These are phyloP conservation scores for Stygiomarasmius scandens DNA, from an alignment of 1,284 basidiomycete species.

Conservation along the genomic window DNA sequence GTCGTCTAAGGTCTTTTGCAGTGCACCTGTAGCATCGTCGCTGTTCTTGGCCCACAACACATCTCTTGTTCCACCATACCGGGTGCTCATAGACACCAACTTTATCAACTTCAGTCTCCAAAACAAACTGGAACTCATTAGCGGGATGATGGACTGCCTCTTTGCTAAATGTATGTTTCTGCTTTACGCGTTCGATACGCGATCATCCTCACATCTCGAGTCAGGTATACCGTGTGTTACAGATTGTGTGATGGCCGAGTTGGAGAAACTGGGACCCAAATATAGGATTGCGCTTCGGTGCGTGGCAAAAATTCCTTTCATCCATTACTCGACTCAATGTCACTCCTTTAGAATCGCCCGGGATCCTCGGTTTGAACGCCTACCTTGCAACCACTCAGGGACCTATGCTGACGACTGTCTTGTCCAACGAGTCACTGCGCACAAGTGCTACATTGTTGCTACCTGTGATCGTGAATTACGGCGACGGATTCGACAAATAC, in stretches of 20 bases:
- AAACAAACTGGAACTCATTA: slow-evolving; percentile 95
- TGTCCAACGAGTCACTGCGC: slow-evolving; percentile 91
- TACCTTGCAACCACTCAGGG: slow-evolving; percentile 90
- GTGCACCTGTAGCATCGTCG: slow-evolving; percentile 83
- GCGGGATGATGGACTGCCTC: slow-evolving; percentile 99
- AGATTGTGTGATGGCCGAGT: slow-evolving; percentile 96
- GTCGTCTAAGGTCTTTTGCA: slow-evolving; percentile 30
- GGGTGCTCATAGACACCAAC: slow-evolving; percentile 98
- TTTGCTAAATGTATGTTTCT: slow-evolving; percentile 90
- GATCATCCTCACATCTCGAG: slow-evolving; percentile 10
- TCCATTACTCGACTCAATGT: too few species aligned
- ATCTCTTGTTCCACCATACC: slow-evolving; percentile 94
- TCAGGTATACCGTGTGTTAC: slow-evolving; percentile 97
- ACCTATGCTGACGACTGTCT: slow-evolving; percentile 99
- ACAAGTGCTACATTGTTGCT: slow-evolving; percentile 97
- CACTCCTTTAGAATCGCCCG: slow-evolving; percentile 87
- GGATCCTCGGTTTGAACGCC: slow-evolving; percentile 94
- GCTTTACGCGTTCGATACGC: background rate
- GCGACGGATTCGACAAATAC: slow-evolving; percentile 89
- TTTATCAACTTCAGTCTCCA: slow-evolving; percentile 99
- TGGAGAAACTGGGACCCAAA: slow-evolving; percentile 96
- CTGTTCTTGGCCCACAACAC: slow-evolving; percentile 97
- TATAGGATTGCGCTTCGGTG: slow-evolving; percentile 94
- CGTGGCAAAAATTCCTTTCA: slow-evolving; percentile 23
- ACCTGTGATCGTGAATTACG: slow-evolving; percentile 97